Base-by-base conservation (phyloP, 2,329 filamentous ascomycete species). In the Bimuria novae-zelandiae region DNA sequence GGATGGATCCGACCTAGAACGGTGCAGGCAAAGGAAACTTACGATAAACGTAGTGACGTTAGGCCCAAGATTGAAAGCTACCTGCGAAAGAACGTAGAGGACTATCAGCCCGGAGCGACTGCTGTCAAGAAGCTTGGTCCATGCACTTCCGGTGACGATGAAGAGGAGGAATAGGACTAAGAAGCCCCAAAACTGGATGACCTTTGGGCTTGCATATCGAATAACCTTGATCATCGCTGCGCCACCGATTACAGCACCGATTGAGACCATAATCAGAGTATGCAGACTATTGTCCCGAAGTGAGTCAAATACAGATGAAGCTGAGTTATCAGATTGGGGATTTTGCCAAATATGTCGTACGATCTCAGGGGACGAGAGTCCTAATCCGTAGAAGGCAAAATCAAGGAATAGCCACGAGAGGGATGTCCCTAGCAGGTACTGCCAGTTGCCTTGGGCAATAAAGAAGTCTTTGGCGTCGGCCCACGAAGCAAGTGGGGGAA, bases 1-100 rank as follows among this genome's bases (percentile, higher is more conserved):
- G n/a, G n/a, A 1, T 75, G 75, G 6, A 71, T 76, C 30, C 75
- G 75, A 57, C 70, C 10, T 6, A 16, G 71, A 42, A 75, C 76
- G 29, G 41, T 23, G 17, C 17, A 25, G 35, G 21, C 10, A 49
- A 17, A 16, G 63, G n/a, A 57, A 54, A 59, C 63, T 61, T 60
- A 68, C 62, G 39, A 74, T 72, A 49, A 73, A 74, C 3, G 71
- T 73, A 1, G 70, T 68, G 3, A 68, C 67, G 42, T 73, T 74
- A 4, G 70, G 67, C 21, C 71, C 70, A 1, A 73, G 54, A 47
- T 73, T 73, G 61, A 73, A 73, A 0, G 66, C 61, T 29, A 73
- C 68, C 40, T 73, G 68, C 44, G 63, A 63, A 7, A 73, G 49
- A 8, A 68, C 65, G 49, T 71, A 72, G 2, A 73, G 59, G 1